These are phyloP conservation scores for Leptographium lundbergii DNA, from an alignment of 2,329 filamentous ascomycete genomes.

Conservation along the genomic window DNA sequence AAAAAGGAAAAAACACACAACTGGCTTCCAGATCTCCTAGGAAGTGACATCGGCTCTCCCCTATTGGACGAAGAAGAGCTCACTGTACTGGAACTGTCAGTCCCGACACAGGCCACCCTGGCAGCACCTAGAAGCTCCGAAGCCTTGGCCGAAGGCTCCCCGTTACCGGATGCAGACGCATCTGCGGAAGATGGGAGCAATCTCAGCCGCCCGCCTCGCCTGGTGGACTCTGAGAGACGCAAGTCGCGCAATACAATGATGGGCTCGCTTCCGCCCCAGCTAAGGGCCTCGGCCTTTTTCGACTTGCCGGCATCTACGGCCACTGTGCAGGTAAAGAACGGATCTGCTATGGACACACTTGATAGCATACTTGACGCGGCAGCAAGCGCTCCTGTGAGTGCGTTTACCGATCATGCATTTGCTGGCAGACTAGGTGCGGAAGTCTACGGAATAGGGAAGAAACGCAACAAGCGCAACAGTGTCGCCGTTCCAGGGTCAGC, in stretches of 20 bases:
- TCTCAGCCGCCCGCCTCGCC: slow-evolving; percentile 16
- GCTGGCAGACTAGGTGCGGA: slow-evolving; percentile 64
- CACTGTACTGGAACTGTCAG: background rate
- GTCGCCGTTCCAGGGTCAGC: background rate
- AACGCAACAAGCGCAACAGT: slow-evolving; percentile 25
- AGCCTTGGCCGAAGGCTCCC: background rate
- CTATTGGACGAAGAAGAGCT: background rate
- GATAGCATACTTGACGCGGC: slow-evolving; percentile 89
- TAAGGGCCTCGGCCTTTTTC: slow-evolving; percentile 87
- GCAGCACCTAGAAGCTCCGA: background rate
- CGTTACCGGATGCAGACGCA: background rate
- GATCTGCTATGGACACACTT: slow-evolving; percentile 77
- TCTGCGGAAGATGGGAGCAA: slow-evolving; percentile 2
- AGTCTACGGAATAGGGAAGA: slow-evolving; percentile 54
- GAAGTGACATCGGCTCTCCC: slow-evolving; percentile 17
- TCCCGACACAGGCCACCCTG: background rate
- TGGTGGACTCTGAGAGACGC: slow-evolving; percentile 22
- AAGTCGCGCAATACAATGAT: slow-evolving; percentile 23
- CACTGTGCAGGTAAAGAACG: slow-evolving; percentile 50
- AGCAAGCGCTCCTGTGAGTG: slow-evolving; percentile 72
- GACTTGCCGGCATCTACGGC: slow-evolving; percentile 47
- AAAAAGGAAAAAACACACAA: slow-evolving; percentile 17
- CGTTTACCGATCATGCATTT: slow-evolving; percentile 82
- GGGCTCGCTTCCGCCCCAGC: slow-evolving; percentile 59
- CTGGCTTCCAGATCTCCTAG: slow-evolving; percentile 36